These are phyloP conservation scores for Xylaria scruposa DNA, from an alignment of 495 filamentous ascomycete species.

Conservation along the genomic window DNA sequence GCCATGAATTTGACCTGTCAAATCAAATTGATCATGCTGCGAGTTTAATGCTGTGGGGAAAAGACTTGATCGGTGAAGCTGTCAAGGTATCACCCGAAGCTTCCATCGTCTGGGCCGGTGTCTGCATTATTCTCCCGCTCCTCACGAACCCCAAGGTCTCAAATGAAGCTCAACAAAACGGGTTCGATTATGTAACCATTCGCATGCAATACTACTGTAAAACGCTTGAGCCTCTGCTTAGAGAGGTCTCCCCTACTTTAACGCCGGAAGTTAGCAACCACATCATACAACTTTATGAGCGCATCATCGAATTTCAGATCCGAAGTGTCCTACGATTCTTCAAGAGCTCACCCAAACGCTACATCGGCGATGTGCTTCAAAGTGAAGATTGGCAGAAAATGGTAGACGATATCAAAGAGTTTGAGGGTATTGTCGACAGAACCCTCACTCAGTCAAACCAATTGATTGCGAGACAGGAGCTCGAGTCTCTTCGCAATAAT, in stretches of 20 bases:
- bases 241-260: constrained; percentile 4
- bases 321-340: constrained; percentile 37
- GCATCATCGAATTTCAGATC: constrained; percentile 40
- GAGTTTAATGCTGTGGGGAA: constrained; percentile 25
- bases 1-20: constrained; percentile 30
- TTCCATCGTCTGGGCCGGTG: constrained; percentile 36
- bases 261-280: constrained; percentile 13
- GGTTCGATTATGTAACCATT: constrained; percentile 37
- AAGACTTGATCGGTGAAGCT: constrained; percentile 32
- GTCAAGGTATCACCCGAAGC: constrained; percentile 35
- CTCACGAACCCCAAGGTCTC: constrained; percentile 36
- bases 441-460: constrained; percentile 13
- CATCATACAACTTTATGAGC: constrained; percentile 34
- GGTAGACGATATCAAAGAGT: not conserved
- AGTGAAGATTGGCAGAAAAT: constrained; percentile 19
- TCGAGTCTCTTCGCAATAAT: not conserved
- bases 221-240: constrained; percentile 27
- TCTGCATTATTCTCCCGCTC: constrained; percentile 37
- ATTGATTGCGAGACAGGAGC: not conserved
- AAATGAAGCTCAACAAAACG: constrained; percentile 34
- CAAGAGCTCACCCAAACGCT: constrained; percentile 3
- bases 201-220: constrained; percentile 37
- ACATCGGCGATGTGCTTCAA: not conserved
- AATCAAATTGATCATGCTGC: constrained; percentile 31
- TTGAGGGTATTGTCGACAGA: not conserved